Evolutionary conservation across 1,139 yeast genomes (phyloP).

Genomic region (Pichia sp.): DNA sequence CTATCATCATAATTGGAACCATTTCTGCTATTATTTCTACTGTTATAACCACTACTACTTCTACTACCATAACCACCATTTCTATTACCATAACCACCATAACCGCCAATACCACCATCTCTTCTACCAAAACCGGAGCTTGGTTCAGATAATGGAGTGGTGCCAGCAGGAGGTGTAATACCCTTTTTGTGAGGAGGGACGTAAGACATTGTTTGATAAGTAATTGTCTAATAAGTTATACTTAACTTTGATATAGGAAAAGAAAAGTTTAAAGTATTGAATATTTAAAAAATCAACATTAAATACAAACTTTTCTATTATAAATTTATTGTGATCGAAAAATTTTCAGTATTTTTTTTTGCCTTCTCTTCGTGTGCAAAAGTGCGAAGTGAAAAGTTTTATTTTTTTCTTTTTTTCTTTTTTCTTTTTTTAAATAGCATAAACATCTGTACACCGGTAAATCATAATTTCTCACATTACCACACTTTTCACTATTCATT

Average conservation of each 20-base stretch:
- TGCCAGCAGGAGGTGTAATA: constrained; percentile 7
- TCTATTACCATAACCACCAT: constrained; percentile 27
- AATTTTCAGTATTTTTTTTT: neutral
- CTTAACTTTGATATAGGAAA: no score
- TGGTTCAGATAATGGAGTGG: constrained; percentile 2
- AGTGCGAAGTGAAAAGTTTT: neutral
- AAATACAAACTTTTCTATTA: no score
- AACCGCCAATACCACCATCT: constrained; percentile 5
- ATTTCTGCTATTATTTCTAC: constrained; percentile 54
- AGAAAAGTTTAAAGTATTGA: neutral
- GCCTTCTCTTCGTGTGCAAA: neutral
- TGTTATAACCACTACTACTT: constrained; percentile 18
- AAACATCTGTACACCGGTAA: no score
- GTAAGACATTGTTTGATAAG: constrained; percentile 24
- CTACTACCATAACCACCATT: constrained; percentile 25
- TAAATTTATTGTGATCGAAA: neutral
- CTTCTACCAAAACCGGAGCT: constrained; percentile 1
- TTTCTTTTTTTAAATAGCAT: no score
- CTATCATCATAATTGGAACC: constrained; percentile 20
- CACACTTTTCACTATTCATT: no score
- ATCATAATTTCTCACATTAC: no score
- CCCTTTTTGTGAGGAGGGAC: constrained; percentile 31
- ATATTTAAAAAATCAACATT: no score
- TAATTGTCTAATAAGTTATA: neutral
- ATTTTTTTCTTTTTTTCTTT: no score